phyloP scores from a whole-genome alignment of 805 yeast species.

The Hanseniaspora valbyensis region DNA sequence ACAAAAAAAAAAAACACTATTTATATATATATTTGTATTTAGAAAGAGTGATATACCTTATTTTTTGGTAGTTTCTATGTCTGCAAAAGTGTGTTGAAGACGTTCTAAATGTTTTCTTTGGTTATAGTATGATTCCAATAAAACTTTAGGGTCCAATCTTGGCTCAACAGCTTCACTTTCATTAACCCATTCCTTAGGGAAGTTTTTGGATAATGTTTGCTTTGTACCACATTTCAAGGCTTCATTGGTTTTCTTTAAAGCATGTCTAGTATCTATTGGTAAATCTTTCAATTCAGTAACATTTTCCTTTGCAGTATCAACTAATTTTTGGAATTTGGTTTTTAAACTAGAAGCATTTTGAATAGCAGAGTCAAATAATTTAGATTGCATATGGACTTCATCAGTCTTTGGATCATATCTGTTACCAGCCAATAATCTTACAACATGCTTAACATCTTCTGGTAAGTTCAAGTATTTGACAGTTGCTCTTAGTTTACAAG shows the following conservation, averaged over 20 bases:
- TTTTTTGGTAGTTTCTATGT: background rate
- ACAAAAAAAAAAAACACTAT: background rate
- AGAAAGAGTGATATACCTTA: no score
- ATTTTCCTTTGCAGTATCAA: conserved; percentile 53
- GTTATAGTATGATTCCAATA: conserved; percentile 12
- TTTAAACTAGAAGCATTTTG: conserved; percentile 74
- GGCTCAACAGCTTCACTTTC: conserved; percentile 48
- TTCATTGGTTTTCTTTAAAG: conserved; percentile 17
- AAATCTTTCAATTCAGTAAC: conserved; percentile 58
- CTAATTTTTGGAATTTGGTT: conserved; percentile 48
- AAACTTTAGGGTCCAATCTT: conserved; percentile 13
- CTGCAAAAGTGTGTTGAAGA: conserved; percentile 9
- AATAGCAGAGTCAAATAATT: conserved; percentile 59
- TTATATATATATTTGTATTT: no score
- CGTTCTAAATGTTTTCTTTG: conserved; percentile 15
- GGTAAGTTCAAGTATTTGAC: conserved; percentile 40
- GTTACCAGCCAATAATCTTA: conserved; percentile 65
- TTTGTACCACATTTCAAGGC: conserved; percentile 37
- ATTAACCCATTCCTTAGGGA: conserved; percentile 73
- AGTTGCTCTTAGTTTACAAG: conserved; percentile 42
- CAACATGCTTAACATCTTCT: conserved; percentile 52
- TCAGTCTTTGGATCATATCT: conserved; percentile 58
- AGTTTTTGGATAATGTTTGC: conserved; percentile 32
- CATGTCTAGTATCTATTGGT: conserved; percentile 72
- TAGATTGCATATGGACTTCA: conserved; percentile 52